These are phyloP conservation scores for Eragrostis nindensis DNA, from an alignment of 176 grass and related monocot genomes.

Conservation along the genomic window DNA sequence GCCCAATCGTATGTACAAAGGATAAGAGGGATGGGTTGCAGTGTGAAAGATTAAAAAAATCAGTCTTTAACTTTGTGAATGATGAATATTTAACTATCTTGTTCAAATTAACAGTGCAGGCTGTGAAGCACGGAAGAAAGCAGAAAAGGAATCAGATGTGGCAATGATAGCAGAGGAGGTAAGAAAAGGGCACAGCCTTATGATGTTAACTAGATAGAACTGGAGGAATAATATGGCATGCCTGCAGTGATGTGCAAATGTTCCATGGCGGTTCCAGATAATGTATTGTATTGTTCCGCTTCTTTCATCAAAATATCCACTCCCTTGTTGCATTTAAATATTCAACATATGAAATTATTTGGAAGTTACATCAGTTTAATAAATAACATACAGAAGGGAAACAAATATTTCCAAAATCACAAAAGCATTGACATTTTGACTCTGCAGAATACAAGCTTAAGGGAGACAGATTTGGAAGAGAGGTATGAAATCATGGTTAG, in stretches of 20 bases:
- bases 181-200: not conserved
- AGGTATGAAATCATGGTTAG: not conserved
- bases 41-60: not conserved
- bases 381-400: not conserved
- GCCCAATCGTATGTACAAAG: not conserved
- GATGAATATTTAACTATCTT: not conserved
- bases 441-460: not conserved
- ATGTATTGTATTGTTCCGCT: not conserved
- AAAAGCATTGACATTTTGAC: not conserved
- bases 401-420: not conserved
- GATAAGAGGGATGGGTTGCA: not conserved
- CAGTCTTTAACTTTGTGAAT: not conserved
- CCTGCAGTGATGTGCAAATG: not conserved
- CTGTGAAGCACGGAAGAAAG: not conserved
- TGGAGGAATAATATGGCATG: not conserved
- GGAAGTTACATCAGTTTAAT: not conserved
- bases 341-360: not conserved
- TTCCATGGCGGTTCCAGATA: not conserved
- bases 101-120: not conserved
- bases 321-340: not conserved
- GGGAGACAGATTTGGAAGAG: not conserved
- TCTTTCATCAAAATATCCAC: not conserved
- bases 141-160: not conserved
- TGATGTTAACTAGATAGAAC: not conserved
- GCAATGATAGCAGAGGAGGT: not conserved